Percentiles rank a stretch among this genome's conserved stretches.
phyloP scores from a whole-genome alignment of 1,139 yeast genomes.

The Fermentozyma sake region DNA sequence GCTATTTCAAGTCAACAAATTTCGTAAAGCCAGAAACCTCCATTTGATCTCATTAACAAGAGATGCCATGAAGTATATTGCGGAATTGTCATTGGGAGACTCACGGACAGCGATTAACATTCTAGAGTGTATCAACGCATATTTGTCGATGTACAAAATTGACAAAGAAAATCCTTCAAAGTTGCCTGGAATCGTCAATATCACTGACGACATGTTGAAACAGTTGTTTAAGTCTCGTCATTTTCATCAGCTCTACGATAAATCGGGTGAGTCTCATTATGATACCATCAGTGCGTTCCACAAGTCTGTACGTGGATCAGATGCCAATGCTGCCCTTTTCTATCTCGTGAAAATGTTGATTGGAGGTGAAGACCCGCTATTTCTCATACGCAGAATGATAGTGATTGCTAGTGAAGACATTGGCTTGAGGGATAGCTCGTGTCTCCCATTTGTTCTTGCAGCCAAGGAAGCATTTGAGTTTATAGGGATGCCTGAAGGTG shows the following conservation, averaged over 20 bases:
- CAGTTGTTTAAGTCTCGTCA: constrained; percentile 34
- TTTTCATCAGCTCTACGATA: constrained; percentile 69
- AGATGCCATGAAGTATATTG: constrained; percentile 64
- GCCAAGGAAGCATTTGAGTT: constrained; percentile 85
- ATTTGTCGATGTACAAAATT: constrained; percentile 32
- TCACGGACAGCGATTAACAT: constrained; percentile 79
- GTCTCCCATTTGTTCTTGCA: constrained; percentile 83
- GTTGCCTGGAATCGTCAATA: constrained; percentile 24
- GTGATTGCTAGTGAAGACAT: constrained; percentile 90
- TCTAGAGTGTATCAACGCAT: constrained; percentile 51
- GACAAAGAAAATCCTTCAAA: constrained; percentile 16
- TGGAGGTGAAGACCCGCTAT: constrained; percentile 93
- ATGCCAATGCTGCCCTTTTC: constrained; percentile 85
- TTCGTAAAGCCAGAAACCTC: constrained; percentile 40
- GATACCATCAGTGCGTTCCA: constrained; percentile 94
- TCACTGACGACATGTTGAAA: constrained; percentile 33
- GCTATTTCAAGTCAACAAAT: constrained; percentile 53
- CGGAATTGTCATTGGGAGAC: constrained; percentile 82
- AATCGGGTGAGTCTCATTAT: constrained; percentile 87
- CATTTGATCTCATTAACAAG: constrained; percentile 49
- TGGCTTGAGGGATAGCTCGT: constrained; percentile 75
- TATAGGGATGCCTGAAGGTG: constrained; percentile 97
- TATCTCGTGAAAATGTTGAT: constrained; percentile 82
- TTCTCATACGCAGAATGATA: constrained; percentile 87
- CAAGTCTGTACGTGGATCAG: constrained; percentile 82